Conservation (phyloP, 192 early-diverging fungal genomes). For the Diversispora eburnea region DNA sequence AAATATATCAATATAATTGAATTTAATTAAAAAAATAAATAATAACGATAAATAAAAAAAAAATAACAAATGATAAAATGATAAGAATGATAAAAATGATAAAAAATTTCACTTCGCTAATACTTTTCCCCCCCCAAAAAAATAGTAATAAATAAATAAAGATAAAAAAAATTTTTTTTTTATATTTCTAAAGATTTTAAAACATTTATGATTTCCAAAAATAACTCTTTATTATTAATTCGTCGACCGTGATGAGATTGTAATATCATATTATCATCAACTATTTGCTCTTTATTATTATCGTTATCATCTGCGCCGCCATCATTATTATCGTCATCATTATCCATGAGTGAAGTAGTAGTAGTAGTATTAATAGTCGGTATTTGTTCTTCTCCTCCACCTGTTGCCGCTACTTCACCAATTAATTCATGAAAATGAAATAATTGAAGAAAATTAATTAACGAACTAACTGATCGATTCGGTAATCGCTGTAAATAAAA, state of each 20-base stretch:
- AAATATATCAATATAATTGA: too few relatives aligned
- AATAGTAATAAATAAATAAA: too few relatives aligned
- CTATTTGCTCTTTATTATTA: too few relatives aligned
- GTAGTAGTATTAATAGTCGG: conserved; percentile 14
- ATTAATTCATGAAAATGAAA: conserved; percentile 28
- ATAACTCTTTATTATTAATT: conserved; percentile 10
- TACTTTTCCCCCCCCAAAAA: too few relatives aligned
- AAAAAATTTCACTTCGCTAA: too few relatives aligned
- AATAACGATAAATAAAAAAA: too few relatives aligned
- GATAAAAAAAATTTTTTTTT: too few relatives aligned
- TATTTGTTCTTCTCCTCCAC: not conserved
- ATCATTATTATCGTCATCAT: not conserved
- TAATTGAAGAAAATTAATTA: conserved; percentile 18
- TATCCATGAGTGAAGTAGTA: not conserved
- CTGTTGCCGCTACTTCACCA: conserved; percentile 13
- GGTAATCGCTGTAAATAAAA: conserved; percentile 18
- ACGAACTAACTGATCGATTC: conserved; percentile 9
- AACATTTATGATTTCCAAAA: conserved; percentile 21
- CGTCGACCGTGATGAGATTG: not conserved
- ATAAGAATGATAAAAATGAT: too few relatives aligned
- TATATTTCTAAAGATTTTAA: conserved; percentile 13
- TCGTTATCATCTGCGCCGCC: not conserved
- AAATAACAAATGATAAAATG: too few relatives aligned
- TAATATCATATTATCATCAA: too few relatives aligned
- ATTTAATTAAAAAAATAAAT: too few relatives aligned